Evolutionary conservation across 768 basidiomycete species (phyloP).

Genomic region (Auricularia auricula-judae): DNA sequence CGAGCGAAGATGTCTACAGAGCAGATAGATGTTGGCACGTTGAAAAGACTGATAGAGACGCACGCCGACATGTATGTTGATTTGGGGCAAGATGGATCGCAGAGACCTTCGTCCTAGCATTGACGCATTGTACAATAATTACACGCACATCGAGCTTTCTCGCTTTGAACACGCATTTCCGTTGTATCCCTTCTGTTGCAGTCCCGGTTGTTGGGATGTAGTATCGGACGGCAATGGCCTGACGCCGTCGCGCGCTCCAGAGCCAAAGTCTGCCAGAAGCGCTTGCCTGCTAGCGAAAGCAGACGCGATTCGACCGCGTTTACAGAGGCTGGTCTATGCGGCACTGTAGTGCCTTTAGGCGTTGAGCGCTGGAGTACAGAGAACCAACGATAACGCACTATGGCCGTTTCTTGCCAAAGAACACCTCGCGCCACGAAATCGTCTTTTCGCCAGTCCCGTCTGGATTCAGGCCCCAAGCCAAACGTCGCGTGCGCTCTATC

Average conservation of each 20-base stretch:
- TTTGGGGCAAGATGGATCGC: neutral
- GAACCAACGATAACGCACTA: too few relatives aligned
- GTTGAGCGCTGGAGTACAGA: too few relatives aligned
- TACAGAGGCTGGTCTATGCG: too few relatives aligned
- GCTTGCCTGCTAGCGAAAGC: too few relatives aligned
- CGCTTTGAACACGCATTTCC: neutral
- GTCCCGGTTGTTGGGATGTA: too few relatives aligned
- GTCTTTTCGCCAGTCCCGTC: neutral
- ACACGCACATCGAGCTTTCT: neutral
- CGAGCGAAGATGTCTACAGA: neutral
- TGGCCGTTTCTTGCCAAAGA: neutral
- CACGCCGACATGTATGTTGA: constrained; percentile 8
- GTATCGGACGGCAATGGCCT: too few relatives aligned
- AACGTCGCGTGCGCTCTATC: neutral
- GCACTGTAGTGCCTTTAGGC: too few relatives aligned
- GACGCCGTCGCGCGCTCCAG: too few relatives aligned
- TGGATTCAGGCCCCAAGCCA: neutral
- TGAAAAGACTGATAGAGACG: constrained; percentile 3
- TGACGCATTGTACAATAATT: neutral
- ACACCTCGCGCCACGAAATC: neutral
- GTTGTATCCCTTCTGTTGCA: too few relatives aligned
- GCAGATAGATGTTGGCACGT: neutral
- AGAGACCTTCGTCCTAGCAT: neutral
- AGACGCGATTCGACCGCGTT: too few relatives aligned
- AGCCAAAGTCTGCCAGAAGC: too few relatives aligned